phyloP scores from a whole-genome alignment of 768 basidiomycete species.

The Pisolithus tinctorius region DNA sequence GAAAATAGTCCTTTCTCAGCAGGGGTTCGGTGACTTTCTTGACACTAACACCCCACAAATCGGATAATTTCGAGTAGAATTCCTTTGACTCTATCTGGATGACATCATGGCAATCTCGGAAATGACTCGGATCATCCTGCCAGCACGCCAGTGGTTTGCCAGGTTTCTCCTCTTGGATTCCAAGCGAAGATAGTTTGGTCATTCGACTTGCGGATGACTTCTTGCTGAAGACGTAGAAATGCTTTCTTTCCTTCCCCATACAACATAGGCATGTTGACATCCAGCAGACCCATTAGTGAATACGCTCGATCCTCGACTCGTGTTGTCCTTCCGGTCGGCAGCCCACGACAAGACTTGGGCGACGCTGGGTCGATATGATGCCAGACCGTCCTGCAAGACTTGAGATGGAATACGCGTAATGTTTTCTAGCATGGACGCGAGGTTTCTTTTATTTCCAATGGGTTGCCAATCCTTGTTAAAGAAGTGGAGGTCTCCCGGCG shows the following conservation, averaged over 20 bases:
- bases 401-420: neutral
- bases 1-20: too few species aligned
- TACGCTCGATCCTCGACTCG: slow-evolving; percentile 13
- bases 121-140: neutral
- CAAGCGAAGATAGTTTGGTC: slow-evolving; percentile 2
- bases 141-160: neutral
- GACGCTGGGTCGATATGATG: neutral
- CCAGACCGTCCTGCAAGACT: neutral
- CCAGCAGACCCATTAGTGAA: slow-evolving; percentile 9
- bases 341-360: slow-evolving; percentile 11
- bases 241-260: slow-evolving; percentile 11
- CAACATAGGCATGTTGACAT: slow-evolving; percentile 6
- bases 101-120: neutral
- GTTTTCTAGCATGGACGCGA: neutral
- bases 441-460: slow-evolving; percentile 1
- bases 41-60: too few species aligned
- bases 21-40: too few species aligned
- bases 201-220: slow-evolving; percentile 1
- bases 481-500: slow-evolving; percentile 11
- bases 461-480: slow-evolving; percentile 8
- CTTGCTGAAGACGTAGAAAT: slow-evolving; percentile 2
- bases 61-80: too few species aligned
- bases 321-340: slow-evolving; percentile 11
- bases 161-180: neutral
- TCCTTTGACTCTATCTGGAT: too few species aligned